Evolutionary conservation across 441 rosid genomes (phyloP).

Genomic region (Erysimum cheiri): DNA sequence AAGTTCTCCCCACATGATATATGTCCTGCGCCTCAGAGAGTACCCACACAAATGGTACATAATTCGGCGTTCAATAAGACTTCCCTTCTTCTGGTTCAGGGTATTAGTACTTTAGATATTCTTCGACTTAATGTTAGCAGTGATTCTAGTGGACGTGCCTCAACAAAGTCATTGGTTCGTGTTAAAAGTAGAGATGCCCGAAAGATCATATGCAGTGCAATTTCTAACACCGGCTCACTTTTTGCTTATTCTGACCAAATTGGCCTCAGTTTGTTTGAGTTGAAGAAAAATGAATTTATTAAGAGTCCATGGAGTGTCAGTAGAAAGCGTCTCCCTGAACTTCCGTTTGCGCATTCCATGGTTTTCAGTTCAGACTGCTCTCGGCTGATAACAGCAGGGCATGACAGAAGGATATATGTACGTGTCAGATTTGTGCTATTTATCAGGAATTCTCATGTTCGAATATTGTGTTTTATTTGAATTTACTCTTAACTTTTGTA

Average conservation of each 20-base stretch:
- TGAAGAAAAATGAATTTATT: conserved; percentile 54
- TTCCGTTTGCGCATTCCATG: conserved; percentile 85
- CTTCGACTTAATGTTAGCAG: conserved; percentile 58
- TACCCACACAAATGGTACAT: conserved; percentile 71
- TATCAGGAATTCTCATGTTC: background rate
- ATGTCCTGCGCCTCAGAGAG: conserved; percentile 95
- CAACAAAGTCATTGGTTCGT: conserved; percentile 66
- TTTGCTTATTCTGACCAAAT: conserved; percentile 84
- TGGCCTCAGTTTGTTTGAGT: conserved; percentile 68
- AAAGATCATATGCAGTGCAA: conserved; percentile 83
- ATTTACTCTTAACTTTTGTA: conserved; percentile 1
- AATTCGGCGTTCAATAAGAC: conserved; percentile 58
- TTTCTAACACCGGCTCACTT: conserved; percentile 69
- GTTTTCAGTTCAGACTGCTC: conserved; percentile 77
- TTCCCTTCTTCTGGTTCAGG: conserved; percentile 80
- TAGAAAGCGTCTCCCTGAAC: conserved; percentile 68
- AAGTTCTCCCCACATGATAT: conserved; percentile 94
- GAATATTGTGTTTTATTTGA: background rate
- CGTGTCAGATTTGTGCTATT: conserved; percentile 34
- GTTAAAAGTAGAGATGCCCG: conserved; percentile 70
- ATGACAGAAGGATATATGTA: conserved; percentile 83
- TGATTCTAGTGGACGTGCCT: conserved; percentile 55
- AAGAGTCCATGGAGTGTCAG: conserved; percentile 60
- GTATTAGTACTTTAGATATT: conserved; percentile 65
- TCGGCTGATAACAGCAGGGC: conserved; percentile 72